phyloP scores from a whole-genome alignment of 352 stramenopile genomes.

The Thraustotheca clavata region DNA sequence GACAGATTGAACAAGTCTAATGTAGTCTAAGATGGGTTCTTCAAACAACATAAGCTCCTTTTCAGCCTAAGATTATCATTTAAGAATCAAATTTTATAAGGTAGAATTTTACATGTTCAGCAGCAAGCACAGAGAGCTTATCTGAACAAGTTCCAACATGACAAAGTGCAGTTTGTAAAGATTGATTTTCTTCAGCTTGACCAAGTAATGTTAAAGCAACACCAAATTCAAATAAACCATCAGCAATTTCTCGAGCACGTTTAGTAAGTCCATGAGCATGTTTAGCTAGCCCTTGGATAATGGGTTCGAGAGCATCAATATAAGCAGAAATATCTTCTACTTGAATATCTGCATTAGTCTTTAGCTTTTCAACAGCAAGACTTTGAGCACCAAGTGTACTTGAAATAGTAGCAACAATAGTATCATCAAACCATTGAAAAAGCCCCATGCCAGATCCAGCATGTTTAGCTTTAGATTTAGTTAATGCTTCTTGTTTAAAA shows the following conservation, averaged over 20 bases:
- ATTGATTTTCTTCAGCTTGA: slow-evolving; percentile 89
- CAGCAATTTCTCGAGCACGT: slow-evolving; percentile 91
- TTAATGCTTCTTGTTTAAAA: slow-evolving; percentile 49
- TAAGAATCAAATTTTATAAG: not conserved
- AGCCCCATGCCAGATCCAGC: slow-evolving; percentile 36
- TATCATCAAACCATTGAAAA: slow-evolving; percentile 86
- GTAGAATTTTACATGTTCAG: slow-evolving; percentile 54
- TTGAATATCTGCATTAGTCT: slow-evolving; percentile 87
- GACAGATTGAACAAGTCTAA: slow-evolving; percentile 92
- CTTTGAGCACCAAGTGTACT: slow-evolving; percentile 43
- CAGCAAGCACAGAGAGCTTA: slow-evolving; percentile 83
- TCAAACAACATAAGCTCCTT: slow-evolving; percentile 91
- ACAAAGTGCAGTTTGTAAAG: slow-evolving; percentile 85
- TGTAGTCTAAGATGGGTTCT: slow-evolving; percentile 94
- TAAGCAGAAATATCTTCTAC: slow-evolving; percentile 96
- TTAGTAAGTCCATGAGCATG: slow-evolving; percentile 91
- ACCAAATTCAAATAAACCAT: slow-evolving; percentile 95
- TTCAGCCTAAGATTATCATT: slow-evolving; percentile 42
- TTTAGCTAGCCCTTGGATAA: slow-evolving; percentile 93
- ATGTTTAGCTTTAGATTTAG: slow-evolving; percentile 32
- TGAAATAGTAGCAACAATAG: slow-evolving; percentile 66
- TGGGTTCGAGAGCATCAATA: slow-evolving; percentile 91
- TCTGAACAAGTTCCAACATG: slow-evolving; percentile 92
- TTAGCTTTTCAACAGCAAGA: slow-evolving; percentile 41
- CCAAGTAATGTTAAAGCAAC: slow-evolving; percentile 93